Evolutionary conservation across 768 basidiomycete genomes (phyloP), one percentile per base, ranked within the genome.

Genomic region (Lactarius trivialis): DNA sequence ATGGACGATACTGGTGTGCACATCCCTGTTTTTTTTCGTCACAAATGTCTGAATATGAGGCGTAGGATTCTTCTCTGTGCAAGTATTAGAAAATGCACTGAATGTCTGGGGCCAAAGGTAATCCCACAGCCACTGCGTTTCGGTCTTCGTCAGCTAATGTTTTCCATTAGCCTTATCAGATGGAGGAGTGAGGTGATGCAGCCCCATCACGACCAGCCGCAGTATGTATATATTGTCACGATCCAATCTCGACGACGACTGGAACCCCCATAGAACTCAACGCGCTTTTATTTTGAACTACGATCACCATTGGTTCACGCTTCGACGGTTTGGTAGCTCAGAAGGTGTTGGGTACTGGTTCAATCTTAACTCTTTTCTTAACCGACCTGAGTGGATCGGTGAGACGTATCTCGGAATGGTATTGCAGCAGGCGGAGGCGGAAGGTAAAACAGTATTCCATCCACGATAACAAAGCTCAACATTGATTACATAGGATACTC

Each of bases 161-260:
- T 45, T 60, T 54, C 24, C 33, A 43, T 28, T 73, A 91, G 91
- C 68, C 85, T 96, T 50, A 79, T 86, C 12, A 81, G 88, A 60
- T 97, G 93, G 93, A 81, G 91, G 56, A 85, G 88, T 64, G 89
- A 91, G 73, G 82, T 79, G 41, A 90, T 95, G 89, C 80, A 82
- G 11, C 78, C 82, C 6, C 86, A 85, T 72, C 91, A 93, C 58
- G 77, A 83, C 66, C 76, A 76, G 43, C 92, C 94, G 7, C 83
- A 95, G 93, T 93, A 74, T 66, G 78, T 72, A n/a, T 37, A 33
- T 37, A 28, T 41, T 41, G 48, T 64, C 41, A 63, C 32, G 41
- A 32, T 45, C n/a, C 1, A 57, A 26, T 12, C 30, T 56, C 59
- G 24, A 58, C 61, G 52, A 56, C 52, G 56, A 66, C 53, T 66